Evolutionary conservation across 2,329 filamentous ascomycete species (phyloP).

Genomic region (Alternaria arborescens): DNA sequence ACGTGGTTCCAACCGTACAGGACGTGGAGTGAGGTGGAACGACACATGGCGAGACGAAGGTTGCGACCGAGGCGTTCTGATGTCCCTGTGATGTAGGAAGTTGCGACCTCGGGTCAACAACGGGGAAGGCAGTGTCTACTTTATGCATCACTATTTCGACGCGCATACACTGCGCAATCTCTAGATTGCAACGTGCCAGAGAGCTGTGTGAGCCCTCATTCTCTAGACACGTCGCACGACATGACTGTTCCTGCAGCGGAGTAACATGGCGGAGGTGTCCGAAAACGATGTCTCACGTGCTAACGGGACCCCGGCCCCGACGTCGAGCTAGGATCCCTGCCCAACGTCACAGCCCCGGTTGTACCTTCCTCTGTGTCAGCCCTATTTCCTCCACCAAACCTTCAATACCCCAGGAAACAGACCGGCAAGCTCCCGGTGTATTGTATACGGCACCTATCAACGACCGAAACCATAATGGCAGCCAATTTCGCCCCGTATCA

Average conservation of each 20-base stretch:
- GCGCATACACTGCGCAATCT: not conserved
- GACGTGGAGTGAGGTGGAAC: constrained; percentile 44
- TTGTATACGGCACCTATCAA: not conserved
- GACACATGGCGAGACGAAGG: constrained; percentile 27
- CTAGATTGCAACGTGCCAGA: not conserved
- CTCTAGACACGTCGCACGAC: constrained; percentile 8
- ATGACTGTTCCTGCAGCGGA: constrained; percentile 21
- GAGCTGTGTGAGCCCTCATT: not conserved
- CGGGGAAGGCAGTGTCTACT: not conserved
- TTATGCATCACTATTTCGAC: not conserved
- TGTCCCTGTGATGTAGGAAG: constrained; percentile 16
- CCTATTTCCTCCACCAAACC: constrained; percentile 15
- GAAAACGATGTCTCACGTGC: constrained; percentile 24
- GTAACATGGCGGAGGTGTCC: constrained; percentile 10
- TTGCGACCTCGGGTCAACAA: constrained; percentile 1
- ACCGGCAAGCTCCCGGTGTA: not conserved
- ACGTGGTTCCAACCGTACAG: constrained; percentile 38
- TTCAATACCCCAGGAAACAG: not conserved
- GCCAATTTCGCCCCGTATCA: constrained; percentile 92
- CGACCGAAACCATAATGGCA: constrained; percentile 26
- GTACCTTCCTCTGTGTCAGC: constrained; percentile 21
- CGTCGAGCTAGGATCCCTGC: constrained; percentile 28
- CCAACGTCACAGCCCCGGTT: constrained; percentile 23
- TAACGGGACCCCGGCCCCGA: not conserved
- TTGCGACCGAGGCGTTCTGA: constrained; percentile 9